Conservation (phyloP, 495 filamentous ascomycete genomes). For the Aspergillus leporis region DNA sequence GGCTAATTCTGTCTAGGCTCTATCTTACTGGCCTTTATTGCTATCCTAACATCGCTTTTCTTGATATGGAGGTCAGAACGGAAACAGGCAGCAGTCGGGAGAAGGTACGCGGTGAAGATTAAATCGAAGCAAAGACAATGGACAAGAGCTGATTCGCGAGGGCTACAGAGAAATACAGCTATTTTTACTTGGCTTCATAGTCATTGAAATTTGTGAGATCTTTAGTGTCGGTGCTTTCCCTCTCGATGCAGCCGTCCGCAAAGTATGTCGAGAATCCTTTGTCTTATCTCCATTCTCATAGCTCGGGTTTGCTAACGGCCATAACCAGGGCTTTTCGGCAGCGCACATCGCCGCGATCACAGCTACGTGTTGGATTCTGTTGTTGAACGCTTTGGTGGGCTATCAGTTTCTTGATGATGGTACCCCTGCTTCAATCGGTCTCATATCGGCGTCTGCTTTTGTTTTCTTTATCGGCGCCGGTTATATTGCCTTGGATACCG, state of each 20-base stretch:
- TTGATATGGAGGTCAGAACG: conserved; percentile 80
- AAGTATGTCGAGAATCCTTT: conserved; percentile 25
- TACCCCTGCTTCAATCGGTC: conserved; percentile 75
- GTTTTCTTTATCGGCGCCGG: conserved; percentile 85
- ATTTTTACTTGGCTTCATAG: conserved; percentile 82
- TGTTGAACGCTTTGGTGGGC: conserved; percentile 90
- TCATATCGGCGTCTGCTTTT: conserved; percentile 68
- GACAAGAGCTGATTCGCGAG: conserved; percentile 12
- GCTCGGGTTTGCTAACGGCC: conserved; percentile 2
- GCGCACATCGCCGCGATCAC: conserved; percentile 88
- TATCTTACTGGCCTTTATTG: conserved; percentile 78
- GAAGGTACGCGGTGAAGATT: conserved; percentile 61
- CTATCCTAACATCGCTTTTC: conserved; percentile 64
- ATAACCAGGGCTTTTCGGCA: conserved; percentile 78
- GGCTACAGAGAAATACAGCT: conserved; percentile 86
- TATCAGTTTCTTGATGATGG: conserved; percentile 95
- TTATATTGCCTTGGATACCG: conserved; percentile 95
- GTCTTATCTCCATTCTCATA: not conserved
- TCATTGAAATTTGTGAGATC: conserved; percentile 93
- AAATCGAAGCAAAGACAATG: not conserved
- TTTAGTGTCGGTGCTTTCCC: conserved; percentile 92
- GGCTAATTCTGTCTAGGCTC: conserved; percentile 62
- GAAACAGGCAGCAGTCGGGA: conserved; percentile 92
- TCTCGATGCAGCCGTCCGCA: conserved; percentile 62
- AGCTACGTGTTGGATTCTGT: conserved; percentile 84